Evolutionary conservation across 768 basidiomycete genomes (phyloP).

Genomic region (Dioszegia hungarica): DNA sequence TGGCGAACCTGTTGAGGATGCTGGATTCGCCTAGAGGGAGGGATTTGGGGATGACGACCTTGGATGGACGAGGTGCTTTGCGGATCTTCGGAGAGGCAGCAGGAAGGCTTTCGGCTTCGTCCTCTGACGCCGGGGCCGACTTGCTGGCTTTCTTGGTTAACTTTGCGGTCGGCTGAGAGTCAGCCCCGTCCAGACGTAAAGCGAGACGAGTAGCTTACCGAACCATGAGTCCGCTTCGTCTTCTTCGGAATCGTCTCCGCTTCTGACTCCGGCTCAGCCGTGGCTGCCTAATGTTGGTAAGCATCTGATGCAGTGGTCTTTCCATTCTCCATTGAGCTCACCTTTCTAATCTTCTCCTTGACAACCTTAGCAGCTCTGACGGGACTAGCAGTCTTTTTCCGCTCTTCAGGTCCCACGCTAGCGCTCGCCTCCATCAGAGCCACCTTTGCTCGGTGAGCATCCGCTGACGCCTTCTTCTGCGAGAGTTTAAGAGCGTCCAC

Average conservation of each 20-base stretch:
- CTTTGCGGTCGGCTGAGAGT: slow-evolving; percentile 2
- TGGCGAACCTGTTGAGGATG: background rate
- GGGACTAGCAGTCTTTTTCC: background rate
- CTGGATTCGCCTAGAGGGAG: background rate
- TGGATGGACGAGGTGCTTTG: slow-evolving; percentile 2
- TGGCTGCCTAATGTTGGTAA: background rate
- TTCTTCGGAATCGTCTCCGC: slow-evolving; percentile 6
- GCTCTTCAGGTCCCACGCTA: background rate
- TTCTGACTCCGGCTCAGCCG: slow-evolving; percentile 5
- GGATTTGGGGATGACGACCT: background rate
- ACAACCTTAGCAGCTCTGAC: background rate
- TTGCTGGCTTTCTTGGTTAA: slow-evolving; percentile 11
- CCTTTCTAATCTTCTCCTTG: slow-evolving; percentile 2
- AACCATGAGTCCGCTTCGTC: slow-evolving; percentile 1
- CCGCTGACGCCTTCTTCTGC: background rate
- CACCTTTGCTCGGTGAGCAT: background rate
- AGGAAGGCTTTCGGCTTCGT: slow-evolving; percentile 10
- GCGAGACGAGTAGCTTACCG: background rate
- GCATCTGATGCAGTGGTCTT: background rate
- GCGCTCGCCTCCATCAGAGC: background rate
- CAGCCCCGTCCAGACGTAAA: background rate
- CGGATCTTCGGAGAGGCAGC: slow-evolving; percentile 1
- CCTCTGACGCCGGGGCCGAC: background rate
- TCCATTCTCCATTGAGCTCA: background rate
- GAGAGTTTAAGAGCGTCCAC: background rate